phyloP scores from a whole-genome alignment of 495 filamentous ascomycete genomes.

The Entonaema liquescens region DNA sequence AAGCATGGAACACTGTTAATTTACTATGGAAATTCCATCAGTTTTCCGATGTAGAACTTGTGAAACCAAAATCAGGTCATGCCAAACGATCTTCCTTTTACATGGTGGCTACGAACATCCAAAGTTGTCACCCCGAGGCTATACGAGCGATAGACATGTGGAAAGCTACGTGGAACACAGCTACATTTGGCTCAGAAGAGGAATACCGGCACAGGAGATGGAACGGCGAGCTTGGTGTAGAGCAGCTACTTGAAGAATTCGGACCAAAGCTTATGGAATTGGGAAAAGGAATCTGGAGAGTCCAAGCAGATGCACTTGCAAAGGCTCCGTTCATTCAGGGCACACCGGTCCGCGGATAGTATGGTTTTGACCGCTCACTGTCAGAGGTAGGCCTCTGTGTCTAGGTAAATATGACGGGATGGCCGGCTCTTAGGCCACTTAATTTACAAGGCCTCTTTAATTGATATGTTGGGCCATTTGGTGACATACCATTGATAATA shows the following conservation, averaged over 20 bases:
- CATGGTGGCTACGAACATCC: conserved; percentile 60
- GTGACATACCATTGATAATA: too few species aligned
- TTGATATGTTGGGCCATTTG: too few species aligned
- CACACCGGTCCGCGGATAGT: background rate
- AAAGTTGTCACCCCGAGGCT: conserved; percentile 46
- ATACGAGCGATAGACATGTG: conserved; percentile 49
- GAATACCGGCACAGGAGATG: conserved; percentile 31
- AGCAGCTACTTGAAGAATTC: conserved; percentile 53
- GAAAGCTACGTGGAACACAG: conserved; percentile 55
- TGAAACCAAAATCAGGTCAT: conserved; percentile 58
- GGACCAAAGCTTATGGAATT: conserved; percentile 50
- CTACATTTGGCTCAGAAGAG: conserved; percentile 56
- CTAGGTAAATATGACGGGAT: too few species aligned
- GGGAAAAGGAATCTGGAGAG: conserved; percentile 50
- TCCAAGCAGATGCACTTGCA: conserved; percentile 54
- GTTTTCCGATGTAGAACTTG: conserved; percentile 57
- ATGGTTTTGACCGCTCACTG: background rate
- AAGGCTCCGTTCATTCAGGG: conserved; percentile 47
- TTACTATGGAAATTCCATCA: conserved; percentile 54
- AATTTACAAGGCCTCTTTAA: too few species aligned
- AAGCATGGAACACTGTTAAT: conserved; percentile 51
- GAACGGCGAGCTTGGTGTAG: conserved; percentile 30
- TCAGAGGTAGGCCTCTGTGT: too few species aligned
- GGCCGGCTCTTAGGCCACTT: too few species aligned
- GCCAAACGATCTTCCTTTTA: conserved; percentile 63